A percentile compares a stretch with the other conserved stretches of the same genome.
Evolutionary conservation across 305 asterid genomes (phyloP).

Genomic region (Striga hermonthica): DNA sequence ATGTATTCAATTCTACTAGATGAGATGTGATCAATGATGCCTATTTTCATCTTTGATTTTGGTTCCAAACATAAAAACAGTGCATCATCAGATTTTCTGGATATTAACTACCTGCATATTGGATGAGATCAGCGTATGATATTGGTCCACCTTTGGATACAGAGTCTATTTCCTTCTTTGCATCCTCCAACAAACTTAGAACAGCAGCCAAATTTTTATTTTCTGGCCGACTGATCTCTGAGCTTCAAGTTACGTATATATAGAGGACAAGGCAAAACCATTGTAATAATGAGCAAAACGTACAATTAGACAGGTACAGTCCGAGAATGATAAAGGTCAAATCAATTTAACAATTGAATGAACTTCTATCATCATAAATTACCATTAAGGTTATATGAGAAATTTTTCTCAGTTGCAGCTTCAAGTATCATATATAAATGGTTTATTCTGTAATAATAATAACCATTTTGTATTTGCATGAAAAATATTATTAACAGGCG

Average conservation of each 20-base stretch:
- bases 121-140: conserved; percentile 87
- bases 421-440: not conserved
- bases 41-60: conserved; percentile 11
- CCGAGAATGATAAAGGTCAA: conserved; percentile 12
- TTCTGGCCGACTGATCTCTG: conserved; percentile 95
- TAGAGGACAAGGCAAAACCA: conserved; percentile 31
- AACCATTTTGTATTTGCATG: conserved; percentile 14
- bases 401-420: conserved; percentile 12
- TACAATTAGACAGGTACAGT: conserved; percentile 9
- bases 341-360: not conserved
- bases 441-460: not conserved
- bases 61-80: conserved; percentile 18
- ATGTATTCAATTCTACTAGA: not conserved
- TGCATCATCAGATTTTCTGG: conserved; percentile 19
- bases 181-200: conserved; percentile 64
- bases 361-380: conserved; percentile 8
- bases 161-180: conserved; percentile 80
- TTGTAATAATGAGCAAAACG: conserved; percentile 21
- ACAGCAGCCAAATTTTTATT: conserved; percentile 72
- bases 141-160: conserved; percentile 83
- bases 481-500: conserved; percentile 10
- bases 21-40: conserved; percentile 13
- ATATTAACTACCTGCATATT: conserved; percentile 54
- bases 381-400: not conserved
- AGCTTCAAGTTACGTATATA: conserved; percentile 63